Evolutionary conservation across 495 filamentous ascomycete genomes (phyloP), one percentile per base, ranked within the genome.

Genomic region (Hypoxylon fragiforme): DNA sequence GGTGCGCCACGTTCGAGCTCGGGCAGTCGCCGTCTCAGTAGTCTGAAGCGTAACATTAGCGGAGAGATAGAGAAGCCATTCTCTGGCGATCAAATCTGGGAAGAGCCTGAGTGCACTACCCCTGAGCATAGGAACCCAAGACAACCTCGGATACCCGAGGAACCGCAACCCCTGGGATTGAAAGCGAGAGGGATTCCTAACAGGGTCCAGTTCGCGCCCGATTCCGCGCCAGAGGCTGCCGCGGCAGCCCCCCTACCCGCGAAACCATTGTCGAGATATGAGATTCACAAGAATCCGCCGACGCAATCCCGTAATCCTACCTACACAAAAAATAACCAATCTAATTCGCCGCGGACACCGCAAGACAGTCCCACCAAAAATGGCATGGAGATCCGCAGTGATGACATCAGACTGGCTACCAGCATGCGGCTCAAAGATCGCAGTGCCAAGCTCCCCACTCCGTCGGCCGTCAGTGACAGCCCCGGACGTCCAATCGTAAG

Each of bases 401-500:
- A 95, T 36, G 91, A 96, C 39, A 91, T 96, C 47, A 80, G 85
- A 21, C 81, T 85, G 44, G 91, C 91, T n/a, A 96, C 91, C n/a
- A 91, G 86, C 73, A 94, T 91, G 80, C 85, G 73, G 66, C 76
- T 91, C 49, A 89, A 82, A 57, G 90, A 96, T 66, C 84, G 91
- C 61, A 96, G 91, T 64, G 72, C 86, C 41, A 92, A 87, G 60
- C 72, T 96, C 22, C 91, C 91, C 3, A 91, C 84, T 63, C 91
- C 91, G 60, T 88, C 88, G 21, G 81, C 89, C 32, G 90, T 96
- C 67, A 94, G 89, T 73, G 85, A 95, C 71, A 85, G 78, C 54
- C 83, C 86, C 45, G 88, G 89, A 44, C 82, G 91, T 62, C 91
- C 90, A 43, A 96, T 96, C 70, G 90, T 96, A 74, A 96, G 91